These are phyloP conservation scores for Xenoacremonium recifei DNA, from an alignment of 2,329 filamentous ascomycete genomes.

Conservation along the genomic window DNA sequence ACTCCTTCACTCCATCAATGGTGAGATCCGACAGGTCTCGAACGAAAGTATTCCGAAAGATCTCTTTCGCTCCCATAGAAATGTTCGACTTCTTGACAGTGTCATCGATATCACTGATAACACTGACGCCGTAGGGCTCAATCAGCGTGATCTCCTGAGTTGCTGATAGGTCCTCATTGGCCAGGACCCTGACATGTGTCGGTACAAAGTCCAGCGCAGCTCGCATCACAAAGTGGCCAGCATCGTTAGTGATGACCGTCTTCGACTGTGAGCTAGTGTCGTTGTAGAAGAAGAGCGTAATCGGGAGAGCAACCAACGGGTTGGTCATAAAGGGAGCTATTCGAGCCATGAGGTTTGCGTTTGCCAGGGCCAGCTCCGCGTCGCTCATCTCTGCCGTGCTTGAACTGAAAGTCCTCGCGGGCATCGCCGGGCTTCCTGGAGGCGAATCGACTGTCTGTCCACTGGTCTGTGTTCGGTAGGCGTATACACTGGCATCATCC, in stretches of 20 bases:
- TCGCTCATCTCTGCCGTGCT: conserved; percentile 62
- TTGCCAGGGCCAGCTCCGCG: conserved; percentile 75
- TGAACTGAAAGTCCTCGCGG: conserved; percentile 35
- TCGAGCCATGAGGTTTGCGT: conserved; percentile 83
- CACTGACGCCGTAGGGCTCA: conserved; percentile 75
- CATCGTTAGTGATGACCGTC: conserved; percentile 81
- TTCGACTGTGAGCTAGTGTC: conserved; percentile 77
- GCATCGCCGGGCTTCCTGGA: conserved; percentile 43
- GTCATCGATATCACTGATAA: conserved; percentile 98
- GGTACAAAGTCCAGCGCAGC: conserved; percentile 86
- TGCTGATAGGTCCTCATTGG: conserved; percentile 79
- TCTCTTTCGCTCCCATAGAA: conserved; percentile 80
- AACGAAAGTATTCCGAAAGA: conserved; percentile 94
- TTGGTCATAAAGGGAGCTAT: conserved; percentile 88
- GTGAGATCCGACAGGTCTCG: conserved; percentile 78
- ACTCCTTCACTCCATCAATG: conserved; percentile 83
- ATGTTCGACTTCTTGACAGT: conserved; percentile 97
- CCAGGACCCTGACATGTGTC: conserved; percentile 83
- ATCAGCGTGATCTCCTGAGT: conserved; percentile 77
- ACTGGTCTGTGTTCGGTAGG: conserved; percentile 27
- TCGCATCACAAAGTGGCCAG: conserved; percentile 81
- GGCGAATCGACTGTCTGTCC: conserved; percentile 38
- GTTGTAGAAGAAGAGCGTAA: conserved; percentile 96
- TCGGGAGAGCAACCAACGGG: conserved; percentile 71
- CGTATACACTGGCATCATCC: conserved; percentile 31